A percentile compares a stretch with the other conserved stretches of the same genome.
These are phyloP conservation scores for Aspergillus heteromorphus DNA, from an alignment of 495 filamentous ascomycete species.

Conservation along the genomic window DNA sequence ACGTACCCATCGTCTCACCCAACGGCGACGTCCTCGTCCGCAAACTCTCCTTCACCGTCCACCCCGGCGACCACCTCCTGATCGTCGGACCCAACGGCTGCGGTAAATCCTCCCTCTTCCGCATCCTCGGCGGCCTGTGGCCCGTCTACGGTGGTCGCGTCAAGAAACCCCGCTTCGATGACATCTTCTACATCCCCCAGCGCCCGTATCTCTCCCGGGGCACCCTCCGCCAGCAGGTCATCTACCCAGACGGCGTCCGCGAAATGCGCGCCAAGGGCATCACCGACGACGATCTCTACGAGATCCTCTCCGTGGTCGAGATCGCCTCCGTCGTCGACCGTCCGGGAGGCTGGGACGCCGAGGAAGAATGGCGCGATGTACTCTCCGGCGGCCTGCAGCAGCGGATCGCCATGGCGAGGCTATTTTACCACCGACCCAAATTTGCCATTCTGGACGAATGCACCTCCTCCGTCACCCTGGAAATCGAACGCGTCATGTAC, in stretches of 20 bases:
- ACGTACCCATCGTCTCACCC: conserved; percentile 95
- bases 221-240: conserved; percentile 88
- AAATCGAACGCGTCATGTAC: conserved; percentile 94
- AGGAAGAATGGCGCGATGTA: conserved; percentile 93
- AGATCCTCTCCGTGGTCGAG: conserved; percentile 71
- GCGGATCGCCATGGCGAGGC: conserved; percentile 92
- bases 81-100: conserved; percentile 97
- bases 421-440: conserved; percentile 91
- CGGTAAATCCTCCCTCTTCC: conserved; percentile 91
- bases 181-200: conserved; percentile 98
- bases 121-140: conserved; percentile 94
- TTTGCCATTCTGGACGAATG: conserved; percentile 95
- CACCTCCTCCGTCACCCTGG: conserved; percentile 85
- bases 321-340: conserved; percentile 80
- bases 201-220: conserved; percentile 88
- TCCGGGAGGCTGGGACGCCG: conserved; percentile 83
- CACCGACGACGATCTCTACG: conserved; percentile 73
- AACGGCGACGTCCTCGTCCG: conserved; percentile 89
- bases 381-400: conserved; percentile 89
- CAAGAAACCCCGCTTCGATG: conserved; percentile 76
- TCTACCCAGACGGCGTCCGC: conserved; percentile 84
- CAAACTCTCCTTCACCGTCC: conserved; percentile 78
- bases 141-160: conserved; percentile 97
- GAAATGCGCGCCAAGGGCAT: conserved; percentile 82
- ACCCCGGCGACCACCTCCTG: conserved; percentile 80